Evolutionary conservation across 1,284 basidiomycete species (phyloP), one percentile per base, ranked within the genome.

Genomic region (Takashimella koratensis): DNA sequence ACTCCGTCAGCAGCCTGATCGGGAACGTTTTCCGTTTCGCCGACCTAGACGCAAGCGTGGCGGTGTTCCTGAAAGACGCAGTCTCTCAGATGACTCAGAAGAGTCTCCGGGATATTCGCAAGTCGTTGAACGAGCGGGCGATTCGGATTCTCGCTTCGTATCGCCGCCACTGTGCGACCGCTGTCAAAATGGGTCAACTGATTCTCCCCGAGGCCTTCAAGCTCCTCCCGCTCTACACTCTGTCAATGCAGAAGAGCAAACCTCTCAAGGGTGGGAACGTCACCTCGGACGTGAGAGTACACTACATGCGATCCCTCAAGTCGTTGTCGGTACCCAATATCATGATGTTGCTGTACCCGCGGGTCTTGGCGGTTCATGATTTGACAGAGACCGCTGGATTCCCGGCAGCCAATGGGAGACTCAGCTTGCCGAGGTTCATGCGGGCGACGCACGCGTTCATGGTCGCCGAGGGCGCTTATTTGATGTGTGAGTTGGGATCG

Each of bases 191-290:
- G 0, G 87, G 89, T 5, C 95, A 97, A 80, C 90, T 91, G 59
- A 90, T 99, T 60, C 83, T 98, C 27, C 96, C 96, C 1, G 96
- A 98, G 76, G 86, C 87, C 1, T 95, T 94, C 81, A 88, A 90
- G 72, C 82, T 88, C 2, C 80, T 98, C 50, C 92, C 94, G 0
- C 79, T 94, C 16, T 95, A 88, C 69, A 83, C 84, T 1, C 79
- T 98, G 5, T 86, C 86, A 5, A 83, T 98, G 57, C 83, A 88
- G 57, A 99, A 99, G 78, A 85, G 83, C 56, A 96, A 97, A 73
- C 85, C 92, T 23, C 77, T 98, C 43, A 96, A 98, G 84, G 90
- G 92, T 84, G 85, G 88, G 46, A 87, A 84, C 67, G 93, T 98
- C 44, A 86, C 90, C 4, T 87, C 93, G 13, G 96, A 98, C 66